These are phyloP conservation scores for Eremomyces bilateralis DNA, from an alignment of 495 filamentous ascomycete genomes.

Conservation along the genomic window DNA sequence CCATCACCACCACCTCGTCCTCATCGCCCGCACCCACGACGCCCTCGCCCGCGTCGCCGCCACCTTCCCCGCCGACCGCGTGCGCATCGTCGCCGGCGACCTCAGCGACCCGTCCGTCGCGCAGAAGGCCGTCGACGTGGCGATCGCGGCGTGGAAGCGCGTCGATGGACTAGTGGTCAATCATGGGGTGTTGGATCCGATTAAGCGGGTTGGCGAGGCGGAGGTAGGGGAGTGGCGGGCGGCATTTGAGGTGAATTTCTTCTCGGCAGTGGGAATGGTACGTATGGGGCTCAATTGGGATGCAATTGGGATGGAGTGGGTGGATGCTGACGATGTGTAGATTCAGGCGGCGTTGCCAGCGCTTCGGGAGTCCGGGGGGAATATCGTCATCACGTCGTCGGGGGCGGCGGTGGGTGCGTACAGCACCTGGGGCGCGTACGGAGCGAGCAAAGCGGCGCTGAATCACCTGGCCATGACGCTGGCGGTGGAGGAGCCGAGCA, in stretches of 20 bases:
- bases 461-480: constrained; percentile 60
- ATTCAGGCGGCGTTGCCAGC: constrained; percentile 50
- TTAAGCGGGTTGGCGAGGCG: constrained; percentile 44
- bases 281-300: constrained; percentile 11
- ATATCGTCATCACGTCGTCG: constrained; percentile 20
- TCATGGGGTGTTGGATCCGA: constrained; percentile 61
- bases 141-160: constrained; percentile 40
- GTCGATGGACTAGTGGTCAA: constrained; percentile 75
- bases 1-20: constrained; percentile 40
- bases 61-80: constrained; percentile 35
- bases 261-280: constrained; percentile 61
- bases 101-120: constrained; percentile 42
- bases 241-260: constrained; percentile 66
- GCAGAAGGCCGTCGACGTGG: constrained; percentile 35
- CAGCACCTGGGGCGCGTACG: constrained; percentile 58
- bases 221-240: constrained; percentile 48
- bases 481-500: constrained; percentile 55
- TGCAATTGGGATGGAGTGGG: constrained; percentile 1
- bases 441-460: constrained; percentile 69
- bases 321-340: constrained; percentile 22
- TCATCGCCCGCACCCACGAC: constrained; percentile 47
- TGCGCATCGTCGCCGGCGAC: constrained; percentile 57
- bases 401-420: constrained; percentile 40
- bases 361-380: constrained; percentile 31
- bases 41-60: constrained; percentile 44